A percentile compares a stretch with the other conserved stretches of the same genome.
Evolutionary conservation across 805 yeast genomes (phyloP).

Genomic region (Lipomyces anomalus): DNA sequence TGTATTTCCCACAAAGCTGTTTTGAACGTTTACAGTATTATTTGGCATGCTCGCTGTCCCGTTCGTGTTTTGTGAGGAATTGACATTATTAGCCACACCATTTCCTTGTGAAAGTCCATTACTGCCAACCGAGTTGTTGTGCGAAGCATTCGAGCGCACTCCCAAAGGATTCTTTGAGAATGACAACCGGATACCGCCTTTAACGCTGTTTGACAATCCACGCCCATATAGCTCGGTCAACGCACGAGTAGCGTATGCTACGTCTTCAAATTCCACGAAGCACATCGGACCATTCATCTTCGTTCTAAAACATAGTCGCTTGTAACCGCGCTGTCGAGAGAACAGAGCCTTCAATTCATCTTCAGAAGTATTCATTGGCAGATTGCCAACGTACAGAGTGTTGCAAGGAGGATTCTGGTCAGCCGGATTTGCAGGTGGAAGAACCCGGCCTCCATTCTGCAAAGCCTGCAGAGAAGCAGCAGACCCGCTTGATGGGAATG

Average conservation of each 20-base stretch:
- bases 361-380: slow-evolving; percentile 96
- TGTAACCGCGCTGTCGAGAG: slow-evolving; percentile 85
- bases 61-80: not conserved
- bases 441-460: slow-evolving; percentile 37
- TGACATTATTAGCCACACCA: not conserved
- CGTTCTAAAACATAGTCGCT: slow-evolving; percentile 85
- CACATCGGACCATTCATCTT: slow-evolving; percentile 94
- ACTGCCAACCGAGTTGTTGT: slow-evolving; percentile 34
- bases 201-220: slow-evolving; percentile 77
- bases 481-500: not conserved
- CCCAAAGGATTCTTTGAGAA: slow-evolving; percentile 96
- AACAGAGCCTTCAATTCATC: slow-evolving; percentile 83
- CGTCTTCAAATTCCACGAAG: slow-evolving; percentile 97
- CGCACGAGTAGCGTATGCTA: slow-evolving; percentile 86
- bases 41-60: not conserved
- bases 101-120: too few species aligned
- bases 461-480: slow-evolving; percentile 32
- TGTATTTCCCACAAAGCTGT: not conserved
- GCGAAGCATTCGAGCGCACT: slow-evolving; percentile 77
- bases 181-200: slow-evolving; percentile 91
- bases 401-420: slow-evolving; percentile 99
- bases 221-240: slow-evolving; percentile 90
- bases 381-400: slow-evolving; percentile 91
- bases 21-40: not conserved
- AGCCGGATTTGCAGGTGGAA: slow-evolving; percentile 81